Evolutionary conservation across 371 early-diverging fungal species (phyloP).

Genomic region (Apophysomyces elegans): DNA sequence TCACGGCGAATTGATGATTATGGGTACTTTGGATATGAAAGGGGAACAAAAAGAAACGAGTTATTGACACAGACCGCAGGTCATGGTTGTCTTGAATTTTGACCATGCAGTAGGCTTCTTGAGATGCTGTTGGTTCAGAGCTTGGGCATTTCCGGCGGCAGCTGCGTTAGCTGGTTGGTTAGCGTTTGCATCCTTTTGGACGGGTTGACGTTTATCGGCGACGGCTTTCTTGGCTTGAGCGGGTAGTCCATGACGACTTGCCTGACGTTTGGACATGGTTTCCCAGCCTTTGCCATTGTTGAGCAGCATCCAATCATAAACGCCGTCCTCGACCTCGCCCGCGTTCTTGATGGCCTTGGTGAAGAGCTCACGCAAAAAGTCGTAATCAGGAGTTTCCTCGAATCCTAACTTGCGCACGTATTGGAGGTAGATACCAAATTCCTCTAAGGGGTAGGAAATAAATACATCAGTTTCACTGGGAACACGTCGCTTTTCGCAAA

Average conservation of each 20-base stretch:
- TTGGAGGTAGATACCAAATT: slow-evolving; percentile 89
- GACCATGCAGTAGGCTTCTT: slow-evolving; percentile 9
- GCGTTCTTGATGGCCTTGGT: slow-evolving; percentile 78
- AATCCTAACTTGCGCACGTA: slow-evolving; percentile 95
- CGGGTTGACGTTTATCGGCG: slow-evolving; percentile 14
- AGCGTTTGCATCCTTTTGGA: not conserved
- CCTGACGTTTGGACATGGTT: slow-evolving; percentile 24
- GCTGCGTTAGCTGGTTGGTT: not conserved
- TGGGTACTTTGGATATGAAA: slow-evolving; percentile 9
- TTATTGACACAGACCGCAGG: slow-evolving; percentile 7
- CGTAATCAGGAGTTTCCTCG: slow-evolving; percentile 98
- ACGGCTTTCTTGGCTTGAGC: slow-evolving; percentile 24
- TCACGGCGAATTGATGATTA: slow-evolving; percentile 8
- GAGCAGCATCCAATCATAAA: slow-evolving; percentile 95
- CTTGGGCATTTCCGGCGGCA: not conserved
- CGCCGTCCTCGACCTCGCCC: slow-evolving; percentile 87
- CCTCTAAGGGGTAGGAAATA: slow-evolving; percentile 52
- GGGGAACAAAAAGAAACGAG: not conserved
- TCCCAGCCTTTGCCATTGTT: slow-evolving; percentile 66
- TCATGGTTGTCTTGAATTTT: slow-evolving; percentile 7
- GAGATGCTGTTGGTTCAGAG: not conserved
- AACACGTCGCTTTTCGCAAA: slow-evolving; percentile 1
- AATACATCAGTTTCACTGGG: not conserved
- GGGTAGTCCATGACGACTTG: slow-evolving; percentile 20
- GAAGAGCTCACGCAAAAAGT: slow-evolving; percentile 85